phyloP scores from a whole-genome alignment of 2,329 filamentous ascomycete genomes.

The Penicillium rolfsii region DNA sequence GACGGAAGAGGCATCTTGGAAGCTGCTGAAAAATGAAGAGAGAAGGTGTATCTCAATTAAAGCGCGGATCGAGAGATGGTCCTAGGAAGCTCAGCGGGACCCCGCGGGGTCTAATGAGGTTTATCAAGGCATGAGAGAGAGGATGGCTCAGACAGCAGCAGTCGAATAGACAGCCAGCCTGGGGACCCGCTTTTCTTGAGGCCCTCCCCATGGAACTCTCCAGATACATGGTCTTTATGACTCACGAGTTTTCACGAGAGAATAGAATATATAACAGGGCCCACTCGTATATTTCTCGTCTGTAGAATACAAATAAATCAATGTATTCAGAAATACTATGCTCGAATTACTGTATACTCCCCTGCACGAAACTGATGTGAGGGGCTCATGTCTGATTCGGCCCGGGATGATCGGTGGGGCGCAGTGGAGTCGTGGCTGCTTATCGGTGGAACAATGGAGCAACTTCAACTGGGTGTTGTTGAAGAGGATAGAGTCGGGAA shows the following conservation, averaged over 20 bases:
- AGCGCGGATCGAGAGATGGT: background rate
- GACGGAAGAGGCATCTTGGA: background rate
- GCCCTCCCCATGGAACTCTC: too few relatives aligned
- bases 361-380: background rate
- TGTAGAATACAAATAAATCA: too few relatives aligned
- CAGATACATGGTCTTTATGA: too few relatives aligned
- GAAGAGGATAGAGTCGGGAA: background rate
- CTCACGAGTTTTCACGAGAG: too few relatives aligned
- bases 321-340: too few relatives aligned
- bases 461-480: background rate
- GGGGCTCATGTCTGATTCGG: slow-evolving; percentile 4
- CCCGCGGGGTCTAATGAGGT: too few relatives aligned
- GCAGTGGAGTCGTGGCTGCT: slow-evolving; percentile 8
- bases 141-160: background rate
- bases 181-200: too few relatives aligned
- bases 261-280: too few relatives aligned
- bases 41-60: background rate
- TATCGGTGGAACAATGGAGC: slow-evolving; percentile 2
- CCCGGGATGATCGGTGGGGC: slow-evolving; percentile 12
- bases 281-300: too few relatives aligned
- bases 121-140: background rate
- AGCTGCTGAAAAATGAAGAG: background rate
- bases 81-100: background rate
- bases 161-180: too few relatives aligned
- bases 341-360: background rate